These are phyloP conservation scores for Bipolaris oryzae DNA, from an alignment of 2,329 filamentous ascomycete genomes.

Conservation along the genomic window DNA sequence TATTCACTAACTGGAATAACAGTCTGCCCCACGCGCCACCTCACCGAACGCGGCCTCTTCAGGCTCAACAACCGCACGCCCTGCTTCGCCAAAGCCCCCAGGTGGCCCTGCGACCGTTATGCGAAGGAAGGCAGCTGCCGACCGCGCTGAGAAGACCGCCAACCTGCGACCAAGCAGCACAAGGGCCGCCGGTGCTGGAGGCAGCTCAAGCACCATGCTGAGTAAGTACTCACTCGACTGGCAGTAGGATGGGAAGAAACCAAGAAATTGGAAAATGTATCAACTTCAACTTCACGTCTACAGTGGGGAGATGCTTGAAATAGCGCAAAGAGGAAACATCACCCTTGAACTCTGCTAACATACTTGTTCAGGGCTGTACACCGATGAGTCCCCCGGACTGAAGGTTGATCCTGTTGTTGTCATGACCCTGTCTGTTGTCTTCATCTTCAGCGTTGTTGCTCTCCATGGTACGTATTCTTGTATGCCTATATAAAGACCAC, in stretches of 20 bases:
- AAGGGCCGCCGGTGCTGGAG: slow-evolving; percentile 88
- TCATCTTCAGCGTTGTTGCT: slow-evolving; percentile 98
- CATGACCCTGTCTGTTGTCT: slow-evolving; percentile 92
- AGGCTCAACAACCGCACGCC: slow-evolving; percentile 74
- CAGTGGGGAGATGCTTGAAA: background rate
- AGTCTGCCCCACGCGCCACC: slow-evolving; percentile 39
- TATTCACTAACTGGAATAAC: slow-evolving; percentile 3
- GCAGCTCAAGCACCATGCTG: slow-evolving; percentile 97
- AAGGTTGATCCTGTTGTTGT: slow-evolving; percentile 99
- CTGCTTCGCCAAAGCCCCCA: slow-evolving; percentile 85
- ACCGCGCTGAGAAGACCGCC: slow-evolving; percentile 95
- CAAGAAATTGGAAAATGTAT: background rate
- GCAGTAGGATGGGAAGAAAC: background rate
- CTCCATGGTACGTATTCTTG: slow-evolving; percentile 78
- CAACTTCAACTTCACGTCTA: no score
- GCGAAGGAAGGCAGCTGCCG: slow-evolving; percentile 90
- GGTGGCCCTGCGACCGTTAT: slow-evolving; percentile 95
- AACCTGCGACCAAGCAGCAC: slow-evolving; percentile 94
- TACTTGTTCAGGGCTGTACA: slow-evolving; percentile 77
- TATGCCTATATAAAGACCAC: background rate
- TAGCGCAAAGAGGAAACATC: background rate
- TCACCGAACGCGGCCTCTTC: slow-evolving; percentile 54
- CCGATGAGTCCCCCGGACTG: slow-evolving; percentile 94
- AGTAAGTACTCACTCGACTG: slow-evolving; percentile 63
- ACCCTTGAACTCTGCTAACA: slow-evolving; percentile 21